Evolutionary conservation across 2,329 filamentous ascomycete genomes (phyloP).

Genomic region (Periconia sp.): DNA sequence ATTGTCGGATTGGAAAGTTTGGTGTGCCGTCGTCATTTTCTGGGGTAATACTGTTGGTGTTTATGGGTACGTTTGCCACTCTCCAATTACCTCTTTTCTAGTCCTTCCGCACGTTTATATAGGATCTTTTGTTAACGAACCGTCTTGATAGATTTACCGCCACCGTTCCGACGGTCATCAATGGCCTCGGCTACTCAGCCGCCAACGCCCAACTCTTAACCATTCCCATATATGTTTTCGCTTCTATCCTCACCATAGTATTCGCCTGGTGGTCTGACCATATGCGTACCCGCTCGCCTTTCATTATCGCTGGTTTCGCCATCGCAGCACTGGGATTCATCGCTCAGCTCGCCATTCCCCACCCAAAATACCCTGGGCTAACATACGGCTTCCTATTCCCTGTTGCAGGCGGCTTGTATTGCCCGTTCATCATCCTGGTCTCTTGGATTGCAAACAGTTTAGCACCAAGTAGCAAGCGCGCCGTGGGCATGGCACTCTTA

Average conservation of each 20-base stretch:
- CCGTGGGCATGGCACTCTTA: slow-evolving; percentile 58
- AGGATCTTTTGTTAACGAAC: not conserved
- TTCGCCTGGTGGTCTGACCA: slow-evolving; percentile 59
- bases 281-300: slow-evolving; percentile 59
- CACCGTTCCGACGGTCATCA: slow-evolving; percentile 51
- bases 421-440: slow-evolving; percentile 44
- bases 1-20: slow-evolving; percentile 48
- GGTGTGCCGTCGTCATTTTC: slow-evolving; percentile 44
- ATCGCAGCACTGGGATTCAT: slow-evolving; percentile 62
- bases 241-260: slow-evolving; percentile 46
- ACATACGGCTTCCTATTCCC: slow-evolving; percentile 53
- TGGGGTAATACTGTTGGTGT: slow-evolving; percentile 47
- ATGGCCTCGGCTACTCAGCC: slow-evolving; percentile 49
- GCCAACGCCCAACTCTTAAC: slow-evolving; percentile 50
- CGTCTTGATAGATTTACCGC: slow-evolving; percentile 37
- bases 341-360: slow-evolving; percentile 56
- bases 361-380: slow-evolving; percentile 51
- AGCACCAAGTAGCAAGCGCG: slow-evolving; percentile 42
- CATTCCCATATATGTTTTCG: slow-evolving; percentile 52
- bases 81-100: not conserved
- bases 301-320: slow-evolving; percentile 58
- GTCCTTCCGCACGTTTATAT: not conserved
- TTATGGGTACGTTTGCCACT: slow-evolving; percentile 33
- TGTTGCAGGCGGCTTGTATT: slow-evolving; percentile 43
- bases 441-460: slow-evolving; percentile 45